These are phyloP conservation scores for Acacia crassicarpa DNA, from an alignment of 306 rosid genomes.

Conservation along the genomic window DNA sequence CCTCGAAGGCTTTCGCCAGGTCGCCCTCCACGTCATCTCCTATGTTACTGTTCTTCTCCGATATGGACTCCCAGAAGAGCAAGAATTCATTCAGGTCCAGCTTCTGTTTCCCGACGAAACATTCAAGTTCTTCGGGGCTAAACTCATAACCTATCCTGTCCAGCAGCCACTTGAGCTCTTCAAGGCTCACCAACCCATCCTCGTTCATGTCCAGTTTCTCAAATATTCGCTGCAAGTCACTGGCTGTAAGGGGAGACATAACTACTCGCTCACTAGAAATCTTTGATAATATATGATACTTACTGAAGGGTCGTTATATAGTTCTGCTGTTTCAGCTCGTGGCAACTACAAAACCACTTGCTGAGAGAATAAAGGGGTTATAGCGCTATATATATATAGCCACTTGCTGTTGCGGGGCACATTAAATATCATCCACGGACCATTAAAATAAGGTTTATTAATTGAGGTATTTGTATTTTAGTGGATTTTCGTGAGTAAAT, in stretches of 20 bases:
- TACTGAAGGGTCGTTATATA: not conserved
- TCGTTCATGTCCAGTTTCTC: constrained; percentile 55
- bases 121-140: constrained; percentile 46
- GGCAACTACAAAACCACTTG: not conserved
- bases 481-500: not conserved
- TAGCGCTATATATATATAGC: not conserved
- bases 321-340: not conserved
- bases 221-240: constrained; percentile 60
- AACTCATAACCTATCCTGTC: constrained; percentile 35
- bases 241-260: constrained; percentile 44
- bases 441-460: too few relatives aligned
- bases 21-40: constrained; percentile 24
- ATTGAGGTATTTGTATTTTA: not conserved
- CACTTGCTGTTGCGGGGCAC: not conserved
- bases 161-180: constrained; percentile 56
- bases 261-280: constrained; percentile 1
- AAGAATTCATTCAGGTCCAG: constrained; percentile 54
- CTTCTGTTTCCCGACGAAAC: constrained; percentile 37
- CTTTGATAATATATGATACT: not conserved
- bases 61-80: constrained; percentile 49
- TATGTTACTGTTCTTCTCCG: not conserved
- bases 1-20: constrained; percentile 60
- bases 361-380: not conserved
- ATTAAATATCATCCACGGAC: not conserved
- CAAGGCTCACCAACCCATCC: constrained; percentile 63